Conservation (phyloP, 768 basidiomycete species). For the Rhizopogon vulgaris region DNA sequence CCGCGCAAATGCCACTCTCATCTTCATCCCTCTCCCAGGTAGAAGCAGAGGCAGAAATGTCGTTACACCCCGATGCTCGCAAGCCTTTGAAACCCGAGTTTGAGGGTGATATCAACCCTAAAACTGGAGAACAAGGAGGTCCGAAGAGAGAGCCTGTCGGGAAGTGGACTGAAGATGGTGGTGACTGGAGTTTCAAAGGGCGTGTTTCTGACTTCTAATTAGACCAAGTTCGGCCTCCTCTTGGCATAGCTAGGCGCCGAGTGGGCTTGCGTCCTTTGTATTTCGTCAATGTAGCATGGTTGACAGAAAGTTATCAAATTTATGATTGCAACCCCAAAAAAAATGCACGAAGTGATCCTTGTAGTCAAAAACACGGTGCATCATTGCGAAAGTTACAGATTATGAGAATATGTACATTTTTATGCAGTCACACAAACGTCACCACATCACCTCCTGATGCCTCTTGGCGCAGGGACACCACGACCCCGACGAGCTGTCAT, state of each 20-base stretch:
- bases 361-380: neutral
- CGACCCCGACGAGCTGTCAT: constrained; percentile 78
- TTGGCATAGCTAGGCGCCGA: no score
- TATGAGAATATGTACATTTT: constrained; percentile 10
- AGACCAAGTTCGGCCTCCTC: neutral
- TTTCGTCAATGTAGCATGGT: no score
- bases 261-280: no score
- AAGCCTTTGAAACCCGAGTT: constrained; percentile 58
- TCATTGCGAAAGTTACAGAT: neutral
- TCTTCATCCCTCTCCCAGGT: constrained; percentile 15
- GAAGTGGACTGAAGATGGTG: constrained; percentile 48
- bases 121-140: constrained; percentile 80
- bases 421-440: neutral
- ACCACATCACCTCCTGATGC: constrained; percentile 66
- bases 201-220: constrained; percentile 77
- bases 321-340: neutral
- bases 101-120: constrained; percentile 74
- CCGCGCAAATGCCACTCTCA: constrained; percentile 43
- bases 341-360: neutral
- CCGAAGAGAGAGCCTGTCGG: constrained; percentile 81
- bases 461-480: constrained; percentile 69
- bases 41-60: constrained; percentile 35
- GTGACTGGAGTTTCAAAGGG: constrained; percentile 91
- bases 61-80: constrained; percentile 67
- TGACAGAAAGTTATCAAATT: neutral